These are phyloP conservation scores for Spirogloea muscicola DNA, from an alignment of 139 green algal species.

Conservation along the genomic window DNA sequence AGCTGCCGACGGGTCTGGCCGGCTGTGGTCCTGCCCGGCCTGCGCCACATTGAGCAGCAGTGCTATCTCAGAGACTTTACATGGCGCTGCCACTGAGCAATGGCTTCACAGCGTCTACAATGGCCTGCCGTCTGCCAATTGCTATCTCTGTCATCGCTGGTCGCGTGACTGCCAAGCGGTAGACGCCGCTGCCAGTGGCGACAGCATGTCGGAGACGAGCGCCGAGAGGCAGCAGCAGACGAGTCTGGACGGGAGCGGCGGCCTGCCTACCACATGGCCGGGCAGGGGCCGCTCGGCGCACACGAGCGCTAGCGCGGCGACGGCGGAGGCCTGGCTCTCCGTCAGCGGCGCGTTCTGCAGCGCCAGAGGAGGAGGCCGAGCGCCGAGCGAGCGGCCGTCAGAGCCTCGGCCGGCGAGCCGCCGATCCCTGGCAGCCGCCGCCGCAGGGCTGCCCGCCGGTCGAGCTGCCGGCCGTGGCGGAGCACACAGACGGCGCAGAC, in stretches of 20 bases:
- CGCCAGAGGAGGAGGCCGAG: background rate
- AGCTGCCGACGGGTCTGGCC: background rate
- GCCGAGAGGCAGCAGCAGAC: no score
- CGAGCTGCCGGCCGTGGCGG: background rate
- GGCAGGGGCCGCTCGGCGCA: conserved; percentile 30
- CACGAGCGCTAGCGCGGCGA: conserved; percentile 24
- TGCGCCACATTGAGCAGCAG: background rate
- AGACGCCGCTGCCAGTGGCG: background rate
- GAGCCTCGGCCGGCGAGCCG: background rate
- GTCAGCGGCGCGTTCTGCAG: conserved; percentile 37
- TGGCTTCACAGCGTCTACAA: background rate
- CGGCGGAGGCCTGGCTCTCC: conserved; percentile 24
- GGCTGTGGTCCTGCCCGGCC: background rate
- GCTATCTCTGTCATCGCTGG: background rate
- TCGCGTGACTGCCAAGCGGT: background rate
- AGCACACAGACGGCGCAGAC: conserved; percentile 2
- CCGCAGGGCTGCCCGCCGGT: background rate
- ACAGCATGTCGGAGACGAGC: no score
- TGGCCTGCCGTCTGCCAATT: background rate
- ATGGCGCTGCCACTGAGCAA: no score
- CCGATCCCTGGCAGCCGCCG: background rate
- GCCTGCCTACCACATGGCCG: conserved; percentile 30
- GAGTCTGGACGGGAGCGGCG: no score
- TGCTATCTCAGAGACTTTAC: background rate
- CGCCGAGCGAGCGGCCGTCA: background rate